A percentile compares a stretch with the other conserved stretches of the same genome.
Evolutionary conservation across 306 rosid genomes (phyloP).

Genomic region (Oxytropis ochrocephala): DNA sequence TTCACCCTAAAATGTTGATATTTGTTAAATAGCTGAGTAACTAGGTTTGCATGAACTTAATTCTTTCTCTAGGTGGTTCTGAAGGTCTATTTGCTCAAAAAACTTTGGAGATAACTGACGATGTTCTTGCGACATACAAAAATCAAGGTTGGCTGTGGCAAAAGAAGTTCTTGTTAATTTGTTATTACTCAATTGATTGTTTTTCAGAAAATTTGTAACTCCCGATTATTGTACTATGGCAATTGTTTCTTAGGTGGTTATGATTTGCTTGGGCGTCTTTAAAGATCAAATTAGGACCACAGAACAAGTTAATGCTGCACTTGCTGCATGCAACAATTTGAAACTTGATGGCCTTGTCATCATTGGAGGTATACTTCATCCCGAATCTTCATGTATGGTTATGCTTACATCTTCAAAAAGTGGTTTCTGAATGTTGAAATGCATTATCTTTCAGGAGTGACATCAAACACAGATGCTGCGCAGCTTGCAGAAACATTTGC

Average conservation of each 20-base stretch:
- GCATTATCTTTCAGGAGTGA: conserved; percentile 62
- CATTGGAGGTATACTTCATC: conserved; percentile 67
- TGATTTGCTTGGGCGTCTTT: conserved; percentile 96
- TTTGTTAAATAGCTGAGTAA: not conserved
- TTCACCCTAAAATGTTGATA: not conserved
- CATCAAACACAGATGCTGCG: conserved; percentile 96
- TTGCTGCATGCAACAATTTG: conserved; percentile 70
- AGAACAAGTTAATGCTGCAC: conserved; percentile 90
- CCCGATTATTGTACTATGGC: not conserved
- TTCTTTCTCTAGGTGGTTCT: conserved; percentile 70
- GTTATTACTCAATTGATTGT: not conserved
- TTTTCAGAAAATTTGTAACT: not conserved
- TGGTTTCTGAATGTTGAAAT: conserved; percentile 15
- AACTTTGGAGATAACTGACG: conserved; percentile 77
- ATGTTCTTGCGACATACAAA: conserved; percentile 76
- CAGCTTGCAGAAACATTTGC: conserved; percentile 99
- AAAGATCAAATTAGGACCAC: conserved; percentile 93
- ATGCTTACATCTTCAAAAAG: not conserved
- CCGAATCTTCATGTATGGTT: not conserved
- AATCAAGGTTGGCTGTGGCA: conserved; percentile 66
- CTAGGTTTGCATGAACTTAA: not conserved
- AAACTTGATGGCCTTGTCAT: conserved; percentile 92
- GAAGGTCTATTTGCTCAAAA: conserved; percentile 93
- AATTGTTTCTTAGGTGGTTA: conserved; percentile 70
- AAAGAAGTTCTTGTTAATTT: not conserved